phyloP scores from a whole-genome alignment of 345 rosid species.

The Kandelia obovata region DNA sequence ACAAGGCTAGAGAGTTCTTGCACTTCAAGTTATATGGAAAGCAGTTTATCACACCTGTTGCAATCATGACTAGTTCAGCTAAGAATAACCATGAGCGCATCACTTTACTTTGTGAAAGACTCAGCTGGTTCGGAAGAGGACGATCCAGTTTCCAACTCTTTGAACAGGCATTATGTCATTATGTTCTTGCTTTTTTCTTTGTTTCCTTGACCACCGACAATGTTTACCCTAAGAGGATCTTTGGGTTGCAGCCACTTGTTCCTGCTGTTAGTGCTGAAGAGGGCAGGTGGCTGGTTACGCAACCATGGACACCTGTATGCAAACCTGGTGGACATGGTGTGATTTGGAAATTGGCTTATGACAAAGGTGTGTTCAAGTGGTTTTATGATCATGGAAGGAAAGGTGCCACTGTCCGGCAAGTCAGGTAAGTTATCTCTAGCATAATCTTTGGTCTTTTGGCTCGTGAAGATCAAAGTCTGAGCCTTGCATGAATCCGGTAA shows the following conservation, averaged over 20 bases:
- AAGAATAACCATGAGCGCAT: constrained; percentile 82
- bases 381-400: constrained; percentile 74
- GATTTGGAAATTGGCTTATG: constrained; percentile 93
- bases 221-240: too few species aligned
- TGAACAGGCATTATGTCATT: constrained; percentile 62
- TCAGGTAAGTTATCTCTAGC: constrained; percentile 56
- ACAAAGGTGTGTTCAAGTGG: constrained; percentile 86
- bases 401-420: constrained; percentile 93
- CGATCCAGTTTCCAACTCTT: constrained; percentile 76
- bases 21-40: constrained; percentile 80
- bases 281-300: constrained; percentile 76
- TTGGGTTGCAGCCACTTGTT: constrained; percentile 67
- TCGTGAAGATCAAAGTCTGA: background rate
- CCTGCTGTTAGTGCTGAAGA: constrained; percentile 76
- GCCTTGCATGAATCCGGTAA: constrained; percentile 18
- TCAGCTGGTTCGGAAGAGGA: constrained; percentile 91
- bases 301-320: constrained; percentile 76
- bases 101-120: constrained; percentile 66
- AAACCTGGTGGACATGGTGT: constrained; percentile 98
- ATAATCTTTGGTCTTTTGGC: background rate
- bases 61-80: constrained; percentile 95
- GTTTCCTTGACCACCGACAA: background rate
- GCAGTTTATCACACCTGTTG: constrained; percentile 86
- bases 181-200: constrained; percentile 3
- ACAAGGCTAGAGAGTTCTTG: constrained; percentile 83